Evolutionary conservation across 805 yeast species (phyloP).

Genomic region (Wickerhamomyces rabaulensis): DNA sequence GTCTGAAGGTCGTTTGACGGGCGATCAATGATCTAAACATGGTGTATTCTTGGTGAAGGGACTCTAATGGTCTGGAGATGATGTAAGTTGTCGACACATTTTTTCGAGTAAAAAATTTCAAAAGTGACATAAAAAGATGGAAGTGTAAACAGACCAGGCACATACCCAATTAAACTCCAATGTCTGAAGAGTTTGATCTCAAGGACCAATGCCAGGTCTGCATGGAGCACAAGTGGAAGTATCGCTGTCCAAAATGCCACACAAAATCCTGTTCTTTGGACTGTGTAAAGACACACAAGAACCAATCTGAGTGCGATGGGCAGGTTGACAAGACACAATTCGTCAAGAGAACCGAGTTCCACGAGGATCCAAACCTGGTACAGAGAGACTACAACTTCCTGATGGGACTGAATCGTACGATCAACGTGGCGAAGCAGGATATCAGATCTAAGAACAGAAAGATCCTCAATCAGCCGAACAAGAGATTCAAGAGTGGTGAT

Average conservation of each 20-base stretch:
- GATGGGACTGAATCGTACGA: conserved; percentile 49
- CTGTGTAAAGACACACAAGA: conserved; percentile 72
- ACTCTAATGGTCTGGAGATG: background rate
- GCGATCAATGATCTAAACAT: conserved; percentile 5
- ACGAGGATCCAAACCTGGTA: conserved; percentile 31
- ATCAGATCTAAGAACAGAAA: conserved; percentile 38
- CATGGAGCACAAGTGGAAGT: conserved; percentile 40
- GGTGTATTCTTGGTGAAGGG: background rate
- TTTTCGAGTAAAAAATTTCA: background rate
- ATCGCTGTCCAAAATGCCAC: conserved; percentile 78
- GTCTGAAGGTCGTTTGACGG: background rate
- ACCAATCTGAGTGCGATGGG: conserved; percentile 61
- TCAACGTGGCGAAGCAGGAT: conserved; percentile 56
- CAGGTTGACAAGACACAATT: conserved; percentile 54
- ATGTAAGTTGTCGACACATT: background rate
- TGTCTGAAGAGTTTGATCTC: conserved; percentile 2
- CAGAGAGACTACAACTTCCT: conserved; percentile 84
- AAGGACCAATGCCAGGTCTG: conserved; percentile 42
- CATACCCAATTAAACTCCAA: no score
- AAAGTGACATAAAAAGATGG: background rate
- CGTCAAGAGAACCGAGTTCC: conserved; percentile 42
- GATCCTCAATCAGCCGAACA: conserved; percentile 27
- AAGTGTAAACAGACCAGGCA: background rate
- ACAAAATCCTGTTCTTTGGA: conserved; percentile 60
- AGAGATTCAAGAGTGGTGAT: conserved; percentile 8